Percentiles rank a stretch among this genome's conserved stretches.
phyloP scores from a whole-genome alignment of 768 basidiomycete genomes.

The Trametes maxima region DNA sequence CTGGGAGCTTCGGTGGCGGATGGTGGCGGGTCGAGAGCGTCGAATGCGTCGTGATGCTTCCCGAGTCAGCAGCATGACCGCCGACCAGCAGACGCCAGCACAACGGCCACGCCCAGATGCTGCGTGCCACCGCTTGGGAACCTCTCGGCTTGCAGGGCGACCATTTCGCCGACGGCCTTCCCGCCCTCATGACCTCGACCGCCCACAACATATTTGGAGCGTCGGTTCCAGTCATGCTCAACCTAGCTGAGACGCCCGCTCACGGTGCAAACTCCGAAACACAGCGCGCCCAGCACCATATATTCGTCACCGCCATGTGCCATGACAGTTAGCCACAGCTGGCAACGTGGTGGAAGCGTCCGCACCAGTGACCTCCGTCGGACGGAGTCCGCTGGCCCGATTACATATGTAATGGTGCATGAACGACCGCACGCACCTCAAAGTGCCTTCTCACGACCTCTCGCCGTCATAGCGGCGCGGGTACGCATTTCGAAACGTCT shows the following conservation, averaged over 20 bases:
- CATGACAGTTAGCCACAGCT: too few relatives aligned
- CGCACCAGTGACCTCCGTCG: too few relatives aligned
- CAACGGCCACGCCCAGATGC: neutral
- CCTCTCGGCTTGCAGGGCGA: neutral
- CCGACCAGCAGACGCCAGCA: neutral
- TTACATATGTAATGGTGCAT: too few relatives aligned
- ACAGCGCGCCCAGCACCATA: too few relatives aligned
- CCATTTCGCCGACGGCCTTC: conserved; percentile 8
- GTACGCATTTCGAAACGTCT: too few relatives aligned
- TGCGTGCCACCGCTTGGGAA: conserved; percentile 9
- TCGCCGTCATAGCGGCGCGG: too few relatives aligned
- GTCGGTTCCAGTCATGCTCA: conserved; percentile 1
- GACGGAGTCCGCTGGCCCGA: too few relatives aligned
- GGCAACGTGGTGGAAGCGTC: too few relatives aligned
- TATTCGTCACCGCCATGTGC: too few relatives aligned
- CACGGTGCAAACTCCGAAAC: too few relatives aligned
- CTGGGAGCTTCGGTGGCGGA: conserved; percentile 13
- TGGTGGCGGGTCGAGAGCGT: conserved; percentile 14
- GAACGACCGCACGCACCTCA: too few relatives aligned
- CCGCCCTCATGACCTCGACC: conserved; percentile 10
- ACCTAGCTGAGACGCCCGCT: neutral
- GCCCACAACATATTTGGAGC: conserved; percentile 1
- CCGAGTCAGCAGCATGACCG: conserved; percentile 5
- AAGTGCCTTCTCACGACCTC: too few relatives aligned
- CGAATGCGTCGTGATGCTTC: neutral